Conservation (phyloP, 2,329 filamentous ascomycete species). For the Phialophora macrospora region DNA sequence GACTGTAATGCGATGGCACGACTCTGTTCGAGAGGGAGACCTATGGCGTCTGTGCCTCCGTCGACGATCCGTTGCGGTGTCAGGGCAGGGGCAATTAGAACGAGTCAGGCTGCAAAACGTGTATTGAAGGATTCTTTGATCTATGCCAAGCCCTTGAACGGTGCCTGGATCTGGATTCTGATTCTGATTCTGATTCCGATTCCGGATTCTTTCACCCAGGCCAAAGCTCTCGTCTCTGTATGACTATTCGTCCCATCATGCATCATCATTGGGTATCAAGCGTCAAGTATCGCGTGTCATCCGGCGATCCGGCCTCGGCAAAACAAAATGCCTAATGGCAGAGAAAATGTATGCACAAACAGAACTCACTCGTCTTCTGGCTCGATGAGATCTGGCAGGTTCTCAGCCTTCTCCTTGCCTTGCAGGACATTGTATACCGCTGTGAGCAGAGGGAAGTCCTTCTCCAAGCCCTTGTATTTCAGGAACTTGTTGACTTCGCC, state of each 20-base stretch:
- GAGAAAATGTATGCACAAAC: constrained; percentile 9
- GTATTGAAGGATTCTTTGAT: neutral
- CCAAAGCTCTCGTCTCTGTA: constrained; percentile 15
- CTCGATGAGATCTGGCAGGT: constrained; percentile 74
- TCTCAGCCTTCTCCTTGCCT: constrained; percentile 74
- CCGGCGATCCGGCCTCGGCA: constrained; percentile 13
- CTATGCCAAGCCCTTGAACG: neutral
- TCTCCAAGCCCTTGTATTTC: constrained; percentile 74
- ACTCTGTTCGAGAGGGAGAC: neutral
- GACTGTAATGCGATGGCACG: neutral
- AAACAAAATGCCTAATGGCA: constrained; percentile 14
- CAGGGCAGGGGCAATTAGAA: neutral
- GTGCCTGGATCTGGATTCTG: neutral
- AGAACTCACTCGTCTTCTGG: constrained; percentile 42
- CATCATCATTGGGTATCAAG: constrained; percentile 27
- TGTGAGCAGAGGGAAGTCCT: constrained; percentile 89
- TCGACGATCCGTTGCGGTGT: neutral
- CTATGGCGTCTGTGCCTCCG: neutral
- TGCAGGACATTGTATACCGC: constrained; percentile 83
- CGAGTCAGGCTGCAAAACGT: neutral
- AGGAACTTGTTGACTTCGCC: constrained; percentile 90
- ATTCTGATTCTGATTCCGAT: neutral
- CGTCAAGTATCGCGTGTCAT: constrained; percentile 29
- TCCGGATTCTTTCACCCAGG: neutral
- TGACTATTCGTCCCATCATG: constrained; percentile 13